phyloP scores from a whole-genome alignment of 495 filamentous ascomycete genomes.

The Xylaria cubensis region DNA sequence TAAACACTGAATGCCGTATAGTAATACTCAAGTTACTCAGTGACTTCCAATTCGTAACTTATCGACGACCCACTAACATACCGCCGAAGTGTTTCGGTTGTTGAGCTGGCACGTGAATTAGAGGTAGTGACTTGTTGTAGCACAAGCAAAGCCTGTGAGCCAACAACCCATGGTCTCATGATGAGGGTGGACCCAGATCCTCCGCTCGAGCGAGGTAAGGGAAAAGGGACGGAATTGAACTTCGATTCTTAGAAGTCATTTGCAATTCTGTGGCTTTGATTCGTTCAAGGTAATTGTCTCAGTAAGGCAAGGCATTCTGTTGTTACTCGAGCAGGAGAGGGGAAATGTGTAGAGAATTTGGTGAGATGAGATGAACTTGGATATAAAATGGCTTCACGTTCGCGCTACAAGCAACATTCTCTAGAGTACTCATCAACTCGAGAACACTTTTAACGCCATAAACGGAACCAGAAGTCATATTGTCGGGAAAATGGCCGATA shows the following conservation, averaged over 20 bases:
- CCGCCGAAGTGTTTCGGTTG: neutral
- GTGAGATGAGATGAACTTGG: neutral
- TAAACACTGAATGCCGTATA: neutral
- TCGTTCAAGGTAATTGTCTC: neutral
- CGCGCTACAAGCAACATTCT: neutral
- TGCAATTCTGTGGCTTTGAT: neutral
- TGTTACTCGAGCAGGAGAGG: no score
- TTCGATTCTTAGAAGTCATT: neutral
- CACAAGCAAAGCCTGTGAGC: neutral
- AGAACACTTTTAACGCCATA: neutral
- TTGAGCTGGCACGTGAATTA: neutral
- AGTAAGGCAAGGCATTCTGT: neutral
- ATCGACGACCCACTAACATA: neutral
- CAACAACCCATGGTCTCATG: neutral
- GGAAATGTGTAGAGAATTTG: neutral
- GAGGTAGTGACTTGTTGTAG: neutral
- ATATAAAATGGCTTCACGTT: slow-evolving; percentile 3
- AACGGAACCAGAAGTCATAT: neutral
- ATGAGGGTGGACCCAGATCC: neutral
- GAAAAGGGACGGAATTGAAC: neutral
- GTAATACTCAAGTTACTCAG: neutral
- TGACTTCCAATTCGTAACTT: neutral
- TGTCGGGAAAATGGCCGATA: neutral
- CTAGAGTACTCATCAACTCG: neutral
- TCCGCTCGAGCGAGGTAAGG: neutral